These are phyloP conservation scores for Fusarium ambrosium DNA, from an alignment of 2,329 filamentous ascomycete genomes.

Conservation along the genomic window DNA sequence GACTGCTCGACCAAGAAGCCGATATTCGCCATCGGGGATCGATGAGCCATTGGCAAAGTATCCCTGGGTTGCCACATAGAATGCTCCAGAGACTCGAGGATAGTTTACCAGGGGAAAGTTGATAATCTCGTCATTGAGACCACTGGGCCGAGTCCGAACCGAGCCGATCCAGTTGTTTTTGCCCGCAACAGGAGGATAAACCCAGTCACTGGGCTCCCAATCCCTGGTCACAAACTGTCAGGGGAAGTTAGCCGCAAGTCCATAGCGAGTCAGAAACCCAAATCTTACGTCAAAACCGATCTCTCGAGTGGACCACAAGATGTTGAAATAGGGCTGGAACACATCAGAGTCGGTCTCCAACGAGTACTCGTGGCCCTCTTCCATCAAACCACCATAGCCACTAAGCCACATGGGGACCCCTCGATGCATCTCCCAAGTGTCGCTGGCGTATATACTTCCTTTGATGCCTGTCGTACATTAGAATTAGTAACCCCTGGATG, in stretches of 20 bases:
- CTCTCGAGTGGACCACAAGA: slow-evolving; percentile 17
- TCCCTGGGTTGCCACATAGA: neutral
- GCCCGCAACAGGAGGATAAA: slow-evolving; percentile 11
- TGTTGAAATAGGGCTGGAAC: slow-evolving; percentile 6
- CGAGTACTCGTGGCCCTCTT: slow-evolving; percentile 7
- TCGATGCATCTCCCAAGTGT: slow-evolving; percentile 17
- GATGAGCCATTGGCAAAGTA: neutral
- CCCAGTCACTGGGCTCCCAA: slow-evolving; percentile 18
- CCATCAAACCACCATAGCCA: slow-evolving; percentile 3
- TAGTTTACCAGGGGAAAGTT: neutral
- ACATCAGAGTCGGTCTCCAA: neutral
- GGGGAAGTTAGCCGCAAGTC: neutral
- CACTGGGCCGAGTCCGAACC: neutral
- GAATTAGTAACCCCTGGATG: neutral
- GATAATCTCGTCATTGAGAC: neutral
- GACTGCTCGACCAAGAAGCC: neutral
- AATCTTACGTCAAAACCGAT: slow-evolving; percentile 17
- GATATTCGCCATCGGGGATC: slow-evolving; percentile 10
- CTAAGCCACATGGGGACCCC: slow-evolving; percentile 2
- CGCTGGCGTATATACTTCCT: slow-evolving; percentile 10
- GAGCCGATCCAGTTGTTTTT: slow-evolving; percentile 16
- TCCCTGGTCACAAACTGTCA: slow-evolving; percentile 9
- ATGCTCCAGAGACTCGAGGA: neutral
- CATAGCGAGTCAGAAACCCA: neutral
- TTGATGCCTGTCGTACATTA: slow-evolving; percentile 12